phyloP scores from a whole-genome alignment of 2,329 filamentous ascomycete genomes.

The Cercospora sp. region DNA sequence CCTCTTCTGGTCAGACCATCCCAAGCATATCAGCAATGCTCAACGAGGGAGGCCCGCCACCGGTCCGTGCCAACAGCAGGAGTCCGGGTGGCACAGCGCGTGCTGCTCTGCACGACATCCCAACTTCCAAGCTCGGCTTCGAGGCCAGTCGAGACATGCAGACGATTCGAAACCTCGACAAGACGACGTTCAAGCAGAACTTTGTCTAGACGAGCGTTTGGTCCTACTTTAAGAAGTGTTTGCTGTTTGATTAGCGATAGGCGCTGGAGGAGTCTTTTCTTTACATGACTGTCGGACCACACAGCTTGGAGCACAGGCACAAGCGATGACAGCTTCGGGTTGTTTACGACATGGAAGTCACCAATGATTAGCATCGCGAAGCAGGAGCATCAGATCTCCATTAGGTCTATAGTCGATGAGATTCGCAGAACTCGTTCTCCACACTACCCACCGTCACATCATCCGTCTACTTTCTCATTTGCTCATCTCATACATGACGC shows the following conservation, averaged over 20 bases:
- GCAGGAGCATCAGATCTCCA: background rate
- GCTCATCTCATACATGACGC: background rate
- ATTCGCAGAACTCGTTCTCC: background rate
- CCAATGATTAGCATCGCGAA: background rate
- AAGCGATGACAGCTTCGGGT: background rate
- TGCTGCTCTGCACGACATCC: conserved; percentile 39
- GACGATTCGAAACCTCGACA: conserved; percentile 40
- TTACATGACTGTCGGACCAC: background rate
- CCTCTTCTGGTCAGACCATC: conserved; percentile 44
- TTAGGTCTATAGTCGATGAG: background rate
- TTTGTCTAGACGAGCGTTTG: conserved; percentile 12
- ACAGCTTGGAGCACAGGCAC: background rate
- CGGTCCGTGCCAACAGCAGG: conserved; percentile 34
- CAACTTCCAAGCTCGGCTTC: conserved; percentile 42
- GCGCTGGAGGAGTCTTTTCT: conserved; percentile 8
- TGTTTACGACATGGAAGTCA: background rate
- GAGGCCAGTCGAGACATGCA: conserved; percentile 41
- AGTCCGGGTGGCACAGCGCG: conserved; percentile 34
- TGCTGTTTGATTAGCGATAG: conserved; percentile 16
- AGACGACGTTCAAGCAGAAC: conserved; percentile 39
- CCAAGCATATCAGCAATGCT: conserved; percentile 56
- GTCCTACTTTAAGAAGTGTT: background rate
- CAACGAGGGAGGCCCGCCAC: conserved; percentile 38
- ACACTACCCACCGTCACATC: no score
- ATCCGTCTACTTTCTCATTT: background rate